phyloP scores from a whole-genome alignment of 2,329 filamentous ascomycete species.

The Exophiala aquamarina region DNA sequence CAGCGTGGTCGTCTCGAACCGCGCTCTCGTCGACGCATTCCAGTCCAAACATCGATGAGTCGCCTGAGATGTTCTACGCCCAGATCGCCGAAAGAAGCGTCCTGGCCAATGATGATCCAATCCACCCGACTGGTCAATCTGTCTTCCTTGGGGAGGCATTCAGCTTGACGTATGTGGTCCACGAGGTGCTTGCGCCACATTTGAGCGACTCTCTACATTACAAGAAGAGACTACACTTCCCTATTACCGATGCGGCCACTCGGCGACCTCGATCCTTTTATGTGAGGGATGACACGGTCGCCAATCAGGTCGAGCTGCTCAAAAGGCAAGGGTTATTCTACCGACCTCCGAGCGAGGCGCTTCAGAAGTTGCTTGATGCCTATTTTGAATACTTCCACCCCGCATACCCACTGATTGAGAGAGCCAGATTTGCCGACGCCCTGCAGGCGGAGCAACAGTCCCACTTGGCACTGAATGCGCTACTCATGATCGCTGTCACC shows the following conservation, averaged over 20 bases:
- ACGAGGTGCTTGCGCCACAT: too few relatives aligned
- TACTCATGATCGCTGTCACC: neutral
- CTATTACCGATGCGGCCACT: too few relatives aligned
- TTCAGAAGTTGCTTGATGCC: too few relatives aligned
- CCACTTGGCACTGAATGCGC: neutral
- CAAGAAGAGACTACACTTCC: too few relatives aligned
- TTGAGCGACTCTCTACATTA: too few relatives aligned
- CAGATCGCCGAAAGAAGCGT: neutral
- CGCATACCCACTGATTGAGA: neutral
- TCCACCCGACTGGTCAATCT: neutral
- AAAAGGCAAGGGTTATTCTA: too few relatives aligned
- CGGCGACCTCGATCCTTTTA: too few relatives aligned
- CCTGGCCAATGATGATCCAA: neutral
- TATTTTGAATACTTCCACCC: neutral
- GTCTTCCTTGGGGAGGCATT: neutral
- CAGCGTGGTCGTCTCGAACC: too few relatives aligned
- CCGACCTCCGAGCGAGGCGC: too few relatives aligned
- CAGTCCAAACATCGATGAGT: neutral
- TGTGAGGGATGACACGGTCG: too few relatives aligned
- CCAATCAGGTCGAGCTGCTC: too few relatives aligned
- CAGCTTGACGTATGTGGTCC: conserved; percentile 1
- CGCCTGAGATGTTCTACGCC: neutral
- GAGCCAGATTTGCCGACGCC: neutral
- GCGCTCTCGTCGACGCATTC: neutral
- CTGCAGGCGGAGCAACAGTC: neutral